Base-by-base conservation (phyloP, 2,329 filamentous ascomycete genomes). In the Xylariaceae sp. region DNA sequence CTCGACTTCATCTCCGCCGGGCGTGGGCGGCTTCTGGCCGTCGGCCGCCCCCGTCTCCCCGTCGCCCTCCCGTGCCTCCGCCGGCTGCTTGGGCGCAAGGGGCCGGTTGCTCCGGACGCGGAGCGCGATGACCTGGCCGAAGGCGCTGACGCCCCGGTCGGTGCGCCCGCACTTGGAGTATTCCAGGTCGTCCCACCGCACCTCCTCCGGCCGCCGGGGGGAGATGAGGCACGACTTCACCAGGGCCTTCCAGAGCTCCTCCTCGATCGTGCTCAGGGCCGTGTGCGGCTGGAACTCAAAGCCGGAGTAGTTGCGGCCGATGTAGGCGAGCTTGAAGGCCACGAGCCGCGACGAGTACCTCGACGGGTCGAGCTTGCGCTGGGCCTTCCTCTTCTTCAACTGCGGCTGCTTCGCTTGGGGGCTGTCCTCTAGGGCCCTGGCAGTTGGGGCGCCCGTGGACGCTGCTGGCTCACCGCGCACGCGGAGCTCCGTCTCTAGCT, bases 121-220 rank as follows among this genome's bases (percentile, higher is more conserved):
- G 25, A 98, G 63, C 1, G 80, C 83, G 51, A 98, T 78, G 37
- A 98, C 92, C 64, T 98, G 92, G 0, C 92, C 92, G 63, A 98
- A 98, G 3, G 92, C 89, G 59, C 88, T 95, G 22, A 98, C 92
- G 10, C 92, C 92, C 34, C 79, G 72, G 56, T 98, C 92, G 13
- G 92, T 98, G 42, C 92, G 72, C 2, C 92, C 92, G 53, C 90
- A 95, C 59, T 98, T 98, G 22, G 84, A 88, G 59, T 96, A 98
- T 40, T 94, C 84, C 58, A 79, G 89, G 6, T 80, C 80, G 21
- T 84, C 77, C 72, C 87, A 94, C 57, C 85, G 81, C 17, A 95
- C 67, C 33, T 72, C 62, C 8, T 75, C 68, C 13, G 68, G 68
- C 46, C 69, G 67, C 38, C 72, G 64, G 12, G 87, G 84, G 41